Percentiles rank a stretch among this genome's conserved stretches.
phyloP scores from a whole-genome alignment of 768 basidiomycete genomes.

The Mycena floridula region DNA sequence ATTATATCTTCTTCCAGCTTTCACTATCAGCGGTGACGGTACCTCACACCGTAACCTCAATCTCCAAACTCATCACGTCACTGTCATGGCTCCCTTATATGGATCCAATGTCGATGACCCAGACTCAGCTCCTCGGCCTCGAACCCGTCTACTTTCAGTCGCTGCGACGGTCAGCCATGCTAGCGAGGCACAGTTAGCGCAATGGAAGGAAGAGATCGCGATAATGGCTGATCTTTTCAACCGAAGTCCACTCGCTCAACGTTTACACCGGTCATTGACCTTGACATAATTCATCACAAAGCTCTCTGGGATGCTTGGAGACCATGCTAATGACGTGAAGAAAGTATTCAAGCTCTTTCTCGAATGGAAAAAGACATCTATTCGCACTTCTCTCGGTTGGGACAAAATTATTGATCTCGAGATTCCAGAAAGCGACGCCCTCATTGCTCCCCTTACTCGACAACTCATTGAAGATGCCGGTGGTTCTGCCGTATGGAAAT shows the following conservation, averaged over 20 bases:
- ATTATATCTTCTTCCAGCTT: not conserved
- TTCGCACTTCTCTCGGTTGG: not conserved
- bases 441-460: not conserved
- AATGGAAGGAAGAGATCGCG: conserved; percentile 5
- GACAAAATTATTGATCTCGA: not conserved
- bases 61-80: not conserved
- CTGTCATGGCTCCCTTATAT: not conserved
- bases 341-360: conserved; percentile 2
- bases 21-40: conserved; percentile 1
- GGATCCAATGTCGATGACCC: too few relatives aligned
- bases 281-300: not conserved
- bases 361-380: not conserved
- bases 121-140: not conserved
- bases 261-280: not conserved
- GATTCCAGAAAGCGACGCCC: not conserved
- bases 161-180: not conserved
- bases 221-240: conserved; percentile 5
- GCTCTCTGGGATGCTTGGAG: conserved; percentile 7
- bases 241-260: not conserved
- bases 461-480: not conserved
- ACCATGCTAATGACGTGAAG: conserved; percentile 18
- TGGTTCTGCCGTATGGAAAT: not conserved
- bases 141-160: not conserved
- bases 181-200: not conserved
- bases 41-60: not conserved